Evolutionary conservation across 345 rosid species (phyloP), one percentile per base, ranked within the genome.

Genomic region (Eucalyptus marginata): DNA sequence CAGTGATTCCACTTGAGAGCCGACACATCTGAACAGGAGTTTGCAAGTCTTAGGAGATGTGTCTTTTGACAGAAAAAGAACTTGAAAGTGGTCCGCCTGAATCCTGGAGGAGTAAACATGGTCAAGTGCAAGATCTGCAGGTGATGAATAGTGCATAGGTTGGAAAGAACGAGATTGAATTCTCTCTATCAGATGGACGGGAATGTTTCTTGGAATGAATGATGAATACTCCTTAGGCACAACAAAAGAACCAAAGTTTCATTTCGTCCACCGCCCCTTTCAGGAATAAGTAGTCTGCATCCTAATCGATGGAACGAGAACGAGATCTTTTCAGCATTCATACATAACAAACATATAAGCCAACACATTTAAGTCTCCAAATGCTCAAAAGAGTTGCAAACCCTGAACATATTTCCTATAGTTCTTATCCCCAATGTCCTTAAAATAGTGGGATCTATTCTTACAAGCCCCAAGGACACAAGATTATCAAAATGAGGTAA

Each of bases 161-260:
- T 66, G 40, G 36, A 31, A 66, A n/a, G 0, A 66, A 15, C 9
- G 0, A 31, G 0, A 31, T 31, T 66, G 20, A 66, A 66, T n/a
- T 31, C 40, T 43, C 79, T 4, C 79, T 66, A 66, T n/a, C 79
- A 31, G 43, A 66, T 66, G 10, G 79, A 66, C 6, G 6, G 22
- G 11, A 66, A 66, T 14, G 22, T 17, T 66, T 12, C 79, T 31
- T 15, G 40, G 79, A 31, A 66, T 66, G 40, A 31, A n/a, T 31
- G 43, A 66, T 66, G 79, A 31, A 66, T 66, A 66, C 36, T 66
- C 79, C 12, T 15, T 16, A 66, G 33, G 79, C 79, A 7, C 43
- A 7, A 31, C 11, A 66, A 66, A 15, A 31, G 43, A 66, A 31
- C 79, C 40, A 31, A 66, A 66, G 40, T 66, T 15, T 15, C 11